A percentile compares a stretch with the other conserved stretches of the same genome.
phyloP scores from a whole-genome alignment of 2,329 filamentous ascomycete species.

The Sporothrix protearum region DNA sequence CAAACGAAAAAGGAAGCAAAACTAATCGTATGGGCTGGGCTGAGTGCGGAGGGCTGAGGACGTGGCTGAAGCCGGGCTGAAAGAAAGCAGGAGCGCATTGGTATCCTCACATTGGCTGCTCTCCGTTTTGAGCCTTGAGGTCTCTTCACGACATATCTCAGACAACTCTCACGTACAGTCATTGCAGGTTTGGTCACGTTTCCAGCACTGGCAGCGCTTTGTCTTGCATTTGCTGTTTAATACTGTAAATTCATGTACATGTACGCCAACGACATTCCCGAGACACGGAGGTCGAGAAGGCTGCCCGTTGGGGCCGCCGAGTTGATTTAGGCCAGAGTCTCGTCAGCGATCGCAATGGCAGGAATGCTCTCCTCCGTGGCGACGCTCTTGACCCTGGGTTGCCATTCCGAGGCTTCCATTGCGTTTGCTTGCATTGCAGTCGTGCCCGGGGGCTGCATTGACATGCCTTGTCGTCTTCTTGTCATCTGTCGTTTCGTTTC shows the following conservation, averaged over 20 bases:
- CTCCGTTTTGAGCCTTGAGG: background rate
- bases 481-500: background rate
- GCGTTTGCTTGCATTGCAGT: too few species aligned
- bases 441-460: background rate
- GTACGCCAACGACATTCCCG: conserved; percentile 3
- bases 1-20: background rate
- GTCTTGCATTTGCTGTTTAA: background rate
- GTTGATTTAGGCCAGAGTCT: background rate
- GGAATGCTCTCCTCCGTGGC: conserved; percentile 3
- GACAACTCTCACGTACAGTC: background rate
- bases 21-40: background rate
- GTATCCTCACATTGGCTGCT: background rate
- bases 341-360: background rate
- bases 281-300: background rate
- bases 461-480: background rate
- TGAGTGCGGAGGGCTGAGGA: background rate
- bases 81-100: background rate
- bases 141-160: background rate
- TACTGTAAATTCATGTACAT: background rate
- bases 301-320: background rate
- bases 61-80: background rate
- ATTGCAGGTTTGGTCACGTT: background rate
- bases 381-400: background rate
- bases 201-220: background rate
- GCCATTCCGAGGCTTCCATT: background rate